phyloP scores from a whole-genome alignment of 768 basidiomycete species.

The Suillus brevipes region DNA sequence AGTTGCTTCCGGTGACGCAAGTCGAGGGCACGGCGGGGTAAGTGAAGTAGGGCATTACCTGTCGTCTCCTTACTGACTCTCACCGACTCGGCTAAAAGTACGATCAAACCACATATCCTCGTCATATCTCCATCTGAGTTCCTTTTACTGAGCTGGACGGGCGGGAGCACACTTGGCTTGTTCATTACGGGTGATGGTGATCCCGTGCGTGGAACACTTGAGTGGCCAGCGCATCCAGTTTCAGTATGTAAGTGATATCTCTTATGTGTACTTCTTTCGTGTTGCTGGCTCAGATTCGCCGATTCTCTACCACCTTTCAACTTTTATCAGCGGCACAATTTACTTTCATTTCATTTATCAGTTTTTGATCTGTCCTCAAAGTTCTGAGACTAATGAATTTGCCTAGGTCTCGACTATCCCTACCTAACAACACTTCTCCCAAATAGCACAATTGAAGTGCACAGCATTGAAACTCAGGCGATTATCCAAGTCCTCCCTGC shows the following conservation, averaged over 20 bases:
- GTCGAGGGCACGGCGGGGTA: slow-evolving; percentile 41
- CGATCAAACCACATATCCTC: slow-evolving; percentile 64
- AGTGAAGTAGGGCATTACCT: slow-evolving; percentile 21
- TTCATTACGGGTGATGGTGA: slow-evolving; percentile 86
- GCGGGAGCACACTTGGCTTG: slow-evolving; percentile 75
- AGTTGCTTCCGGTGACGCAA: slow-evolving; percentile 80
- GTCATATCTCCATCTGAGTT: slow-evolving; percentile 80
- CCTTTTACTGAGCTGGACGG: slow-evolving; percentile 84
- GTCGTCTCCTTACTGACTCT: background rate
- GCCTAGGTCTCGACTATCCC: slow-evolving; percentile 76
- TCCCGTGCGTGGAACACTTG: slow-evolving; percentile 85
- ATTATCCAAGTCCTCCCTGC: slow-evolving; percentile 70
- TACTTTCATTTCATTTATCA: background rate
- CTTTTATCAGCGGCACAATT: background rate
- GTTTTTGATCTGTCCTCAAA: background rate
- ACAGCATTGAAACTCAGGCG: slow-evolving; percentile 72
- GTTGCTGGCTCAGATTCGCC: slow-evolving; percentile 6
- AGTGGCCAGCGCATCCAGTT: slow-evolving; percentile 80
- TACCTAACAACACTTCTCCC: slow-evolving; percentile 77
- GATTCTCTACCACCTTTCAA: background rate
- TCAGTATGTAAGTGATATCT: slow-evolving; percentile 60
- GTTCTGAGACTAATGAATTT: background rate
- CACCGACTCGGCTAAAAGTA: background rate
- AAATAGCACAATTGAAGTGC: slow-evolving; percentile 78
- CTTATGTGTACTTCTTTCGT: background rate